A percentile compares a stretch with the other conserved stretches of the same genome.
Evolutionary conservation across 2,329 filamentous ascomycete genomes (phyloP).

Genomic region (Metarhizium guizhouense): DNA sequence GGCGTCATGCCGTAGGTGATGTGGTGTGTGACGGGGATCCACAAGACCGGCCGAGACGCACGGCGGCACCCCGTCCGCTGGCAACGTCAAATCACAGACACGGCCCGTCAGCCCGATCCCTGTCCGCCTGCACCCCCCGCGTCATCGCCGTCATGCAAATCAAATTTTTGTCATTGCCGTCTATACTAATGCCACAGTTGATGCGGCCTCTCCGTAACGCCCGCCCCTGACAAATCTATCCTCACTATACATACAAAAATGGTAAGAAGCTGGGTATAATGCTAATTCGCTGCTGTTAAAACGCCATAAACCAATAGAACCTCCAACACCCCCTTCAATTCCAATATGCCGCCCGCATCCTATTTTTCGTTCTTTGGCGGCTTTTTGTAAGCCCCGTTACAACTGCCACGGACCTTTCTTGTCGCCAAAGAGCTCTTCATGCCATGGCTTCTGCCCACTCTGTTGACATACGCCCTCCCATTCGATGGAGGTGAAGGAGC

Average conservation of each 20-base stretch:
- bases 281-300: neutral
- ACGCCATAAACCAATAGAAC: neutral
- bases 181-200: neutral
- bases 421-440: slow-evolving; percentile 25
- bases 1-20: too few species aligned
- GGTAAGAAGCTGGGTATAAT: neutral
- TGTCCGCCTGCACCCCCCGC: too few species aligned
- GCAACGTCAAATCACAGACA: too few species aligned
- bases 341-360: too few species aligned
- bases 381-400: neutral
- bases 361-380: neutral
- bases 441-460: slow-evolving; percentile 17
- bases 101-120: too few species aligned
- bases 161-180: too few species aligned
- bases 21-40: too few species aligned
- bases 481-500: slow-evolving; percentile 14
- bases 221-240: neutral
- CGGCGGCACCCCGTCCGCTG: too few species aligned
- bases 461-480: slow-evolving; percentile 27
- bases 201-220: neutral
- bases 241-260: neutral
- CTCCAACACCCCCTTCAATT: too few species aligned
- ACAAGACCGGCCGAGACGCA: too few species aligned
- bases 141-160: too few species aligned
- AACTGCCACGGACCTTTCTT: slow-evolving; percentile 18